These are phyloP conservation scores for Boeremia lycopersici DNA, from an alignment of 2,329 filamentous ascomycete genomes.

Conservation along the genomic window DNA sequence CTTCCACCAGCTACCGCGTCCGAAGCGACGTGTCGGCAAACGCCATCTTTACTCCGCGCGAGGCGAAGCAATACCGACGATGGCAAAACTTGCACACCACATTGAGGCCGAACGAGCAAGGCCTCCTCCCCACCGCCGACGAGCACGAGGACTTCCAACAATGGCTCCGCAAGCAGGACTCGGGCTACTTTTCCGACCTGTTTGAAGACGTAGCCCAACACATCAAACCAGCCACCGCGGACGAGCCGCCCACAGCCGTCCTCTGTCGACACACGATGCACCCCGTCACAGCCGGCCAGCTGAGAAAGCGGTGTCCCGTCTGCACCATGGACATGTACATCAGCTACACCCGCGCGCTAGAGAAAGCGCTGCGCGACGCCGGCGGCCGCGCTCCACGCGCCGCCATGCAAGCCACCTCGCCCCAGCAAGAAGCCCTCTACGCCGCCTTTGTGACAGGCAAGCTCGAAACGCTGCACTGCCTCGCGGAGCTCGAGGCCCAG, in stretches of 20 bases:
- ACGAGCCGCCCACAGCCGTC: conserved; percentile 21
- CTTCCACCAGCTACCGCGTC: conserved; percentile 1
- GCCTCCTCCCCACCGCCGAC: conserved; percentile 31
- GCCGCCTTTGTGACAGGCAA: conserved; percentile 35
- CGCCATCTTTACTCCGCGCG: conserved; percentile 30
- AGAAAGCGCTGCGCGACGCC: conserved; percentile 27
- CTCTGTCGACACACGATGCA: conserved; percentile 34
- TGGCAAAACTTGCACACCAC: conserved; percentile 34
- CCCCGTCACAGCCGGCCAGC: conserved; percentile 19
- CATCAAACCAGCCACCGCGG: conserved; percentile 14
- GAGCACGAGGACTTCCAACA: conserved; percentile 40
- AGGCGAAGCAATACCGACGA: conserved; percentile 36
- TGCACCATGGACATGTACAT: conserved; percentile 35
- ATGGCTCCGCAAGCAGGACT: conserved; percentile 39
- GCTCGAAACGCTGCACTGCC: conserved; percentile 25
- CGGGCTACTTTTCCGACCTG: conserved; percentile 39
- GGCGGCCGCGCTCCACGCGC: conserved; percentile 29
- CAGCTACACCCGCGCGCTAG: conserved; percentile 32
- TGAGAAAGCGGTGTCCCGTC: conserved; percentile 32
- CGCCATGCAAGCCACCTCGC: conserved; percentile 23
- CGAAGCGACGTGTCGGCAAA: conserved; percentile 28
- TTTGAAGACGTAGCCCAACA: conserved; percentile 34
- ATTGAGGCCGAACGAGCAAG: conserved; percentile 25
- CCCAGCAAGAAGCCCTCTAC: conserved; percentile 30
- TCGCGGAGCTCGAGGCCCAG: conserved; percentile 29